A percentile compares a stretch with the other conserved stretches of the same genome.
Conservation (phyloP, 495 filamentous ascomycete species). For the Talaromyces liani region DNA sequence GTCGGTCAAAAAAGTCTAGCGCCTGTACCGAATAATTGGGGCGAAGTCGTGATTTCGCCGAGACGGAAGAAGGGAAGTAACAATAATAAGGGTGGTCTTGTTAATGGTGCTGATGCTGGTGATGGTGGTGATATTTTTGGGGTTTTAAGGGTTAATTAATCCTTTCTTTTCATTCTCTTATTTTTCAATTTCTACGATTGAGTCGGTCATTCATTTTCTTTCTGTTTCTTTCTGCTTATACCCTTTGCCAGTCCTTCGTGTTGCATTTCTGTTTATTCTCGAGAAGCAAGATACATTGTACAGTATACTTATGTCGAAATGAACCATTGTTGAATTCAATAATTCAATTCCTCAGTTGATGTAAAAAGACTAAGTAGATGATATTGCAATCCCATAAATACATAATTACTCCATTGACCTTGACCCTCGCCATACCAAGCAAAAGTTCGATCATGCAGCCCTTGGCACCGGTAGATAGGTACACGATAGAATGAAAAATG, state of each 20-base stretch:
- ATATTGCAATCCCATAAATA: not conserved
- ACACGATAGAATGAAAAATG: not conserved
- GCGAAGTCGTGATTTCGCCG: conserved; percentile 39
- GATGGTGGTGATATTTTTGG: conserved; percentile 37
- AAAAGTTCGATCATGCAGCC: conserved; percentile 7
- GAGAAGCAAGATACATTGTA: not conserved
- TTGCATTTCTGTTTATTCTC: not conserved
- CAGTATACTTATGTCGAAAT: not conserved
- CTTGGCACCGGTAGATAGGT: not conserved
- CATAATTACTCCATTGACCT: conserved; percentile 3
- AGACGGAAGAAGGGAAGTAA: conserved; percentile 21
- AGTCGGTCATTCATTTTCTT: not conserved
- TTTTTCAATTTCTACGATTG: conserved; percentile 6
- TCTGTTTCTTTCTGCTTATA: conserved; percentile 2
- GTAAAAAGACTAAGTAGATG: not conserved
- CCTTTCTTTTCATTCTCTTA: conserved; percentile 5
- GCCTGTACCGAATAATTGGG: conserved; percentile 38
- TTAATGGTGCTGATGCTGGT: conserved; percentile 15
- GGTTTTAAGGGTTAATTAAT: conserved; percentile 33
- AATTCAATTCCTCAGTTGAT: not conserved
- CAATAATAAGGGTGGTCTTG: not conserved
- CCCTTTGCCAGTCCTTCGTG: conserved; percentile 7
- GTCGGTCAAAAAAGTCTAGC: conserved; percentile 1
- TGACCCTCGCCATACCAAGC: not conserved
- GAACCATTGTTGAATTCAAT: not conserved